phyloP scores from a whole-genome alignment of 306 rosid genomes.

The Arachis stenosperma region DNA sequence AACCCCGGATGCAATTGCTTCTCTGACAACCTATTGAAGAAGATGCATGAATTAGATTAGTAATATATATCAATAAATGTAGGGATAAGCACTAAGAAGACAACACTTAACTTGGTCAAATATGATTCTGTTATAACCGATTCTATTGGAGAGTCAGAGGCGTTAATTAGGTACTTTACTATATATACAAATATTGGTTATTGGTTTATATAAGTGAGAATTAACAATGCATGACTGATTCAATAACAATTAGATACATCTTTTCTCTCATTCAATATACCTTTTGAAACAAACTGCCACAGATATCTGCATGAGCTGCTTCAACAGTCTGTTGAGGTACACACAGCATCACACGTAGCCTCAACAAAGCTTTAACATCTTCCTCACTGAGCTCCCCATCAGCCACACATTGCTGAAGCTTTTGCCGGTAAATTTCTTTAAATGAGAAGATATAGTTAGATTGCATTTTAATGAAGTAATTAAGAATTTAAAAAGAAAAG shows the following conservation, averaged over 20 bases:
- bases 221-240: no score
- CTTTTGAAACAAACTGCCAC: conserved; percentile 97
- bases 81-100: no score
- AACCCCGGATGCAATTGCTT: conserved; percentile 90
- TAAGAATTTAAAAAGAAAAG: not conserved
- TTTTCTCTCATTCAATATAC: conserved; percentile 33
- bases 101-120: no score
- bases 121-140: no score
- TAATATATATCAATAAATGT: not conserved
- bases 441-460: conserved; percentile 40
- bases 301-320: conserved; percentile 91
- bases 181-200: no score
- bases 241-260: no score
- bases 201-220: no score
- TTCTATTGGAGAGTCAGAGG: no score
- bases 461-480: conserved; percentile 28
- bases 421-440: conserved; percentile 93
- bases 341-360: conserved; percentile 90
- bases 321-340: conserved; percentile 86
- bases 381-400: conserved; percentile 82
- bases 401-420: conserved; percentile 94
- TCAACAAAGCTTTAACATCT: conserved; percentile 84
- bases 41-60: conserved; percentile 19
- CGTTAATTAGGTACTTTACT: no score
- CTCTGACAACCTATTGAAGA: conserved; percentile 70